Base-by-base conservation (phyloP, 23 red algal genomes). In the Cyanidium caldarium region DNA sequence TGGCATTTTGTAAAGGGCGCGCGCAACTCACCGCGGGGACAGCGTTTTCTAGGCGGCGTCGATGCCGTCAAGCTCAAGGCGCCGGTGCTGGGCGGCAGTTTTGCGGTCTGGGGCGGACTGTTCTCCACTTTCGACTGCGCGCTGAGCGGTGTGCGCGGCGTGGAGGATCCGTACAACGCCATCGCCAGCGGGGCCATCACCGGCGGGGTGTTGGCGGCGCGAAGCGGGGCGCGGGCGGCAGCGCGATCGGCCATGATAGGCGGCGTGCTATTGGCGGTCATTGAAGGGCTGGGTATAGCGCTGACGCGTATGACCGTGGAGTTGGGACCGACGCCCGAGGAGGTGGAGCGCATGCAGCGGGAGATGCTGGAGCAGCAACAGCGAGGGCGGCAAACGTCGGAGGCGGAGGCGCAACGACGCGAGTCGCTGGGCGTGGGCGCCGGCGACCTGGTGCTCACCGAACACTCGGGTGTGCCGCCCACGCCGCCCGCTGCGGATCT, bases 91-190 rank as follows among this genome's bases (percentile, higher is more conserved):
- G 92, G 92, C 19, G 83, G 84, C 35, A 86, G 78, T 45, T 98
- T 98, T 89, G 92, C 92, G 23, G 92, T 98, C 23, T 98, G 92
- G 92, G 92, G 92, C 38, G 92, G 92, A 19, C 72, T 98, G 3
- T 98, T 98, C 33, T 98, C 92, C n/a, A 82, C 84, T 2, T 98
- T 98, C 84, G 92, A 98, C 45, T 98, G 92, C 44, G 70, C 77
- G 31, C 65, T 98, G 38, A 72, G 70, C 42, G 92, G 80, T 25
- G 65, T 98, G 40, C 61, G 92, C 38, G 72, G 82, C 30, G 82
- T 82, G 65, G 92, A 98, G 58, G 92, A 98, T 68, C 92, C 92
- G 39, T 88, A 71, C 65, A 98, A 98, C 40, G 69, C 84, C 15
- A 88, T 98, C 46, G 66, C 86, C 14, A 77, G 83, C 2, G 92